phyloP scores from a whole-genome alignment of 2,329 filamentous ascomycete species.

The Colletotrichum plurivorum region DNA sequence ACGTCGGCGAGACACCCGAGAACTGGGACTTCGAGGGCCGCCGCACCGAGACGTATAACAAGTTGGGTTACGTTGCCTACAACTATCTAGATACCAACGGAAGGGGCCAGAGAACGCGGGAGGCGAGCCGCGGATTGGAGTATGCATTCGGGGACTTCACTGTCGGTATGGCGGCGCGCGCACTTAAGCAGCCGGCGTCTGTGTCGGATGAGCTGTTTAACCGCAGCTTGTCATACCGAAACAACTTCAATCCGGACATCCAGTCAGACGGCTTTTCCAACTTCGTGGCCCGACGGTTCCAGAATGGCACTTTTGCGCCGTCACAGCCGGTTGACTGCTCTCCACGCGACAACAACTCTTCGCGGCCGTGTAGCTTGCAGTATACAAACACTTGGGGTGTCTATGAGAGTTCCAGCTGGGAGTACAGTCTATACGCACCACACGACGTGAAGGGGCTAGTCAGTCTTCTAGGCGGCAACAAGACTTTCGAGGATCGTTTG shows the following conservation, averaged over 20 bases:
- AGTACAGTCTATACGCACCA: conserved; percentile 10
- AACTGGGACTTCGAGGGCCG: conserved; percentile 24
- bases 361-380: conserved; percentile 9
- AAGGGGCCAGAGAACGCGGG: conserved; percentile 8
- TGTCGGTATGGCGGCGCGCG: conserved; percentile 14
- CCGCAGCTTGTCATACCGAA: conserved; percentile 15
- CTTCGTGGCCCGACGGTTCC: conserved; percentile 16
- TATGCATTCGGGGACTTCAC: conserved; percentile 24
- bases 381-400: conserved; percentile 14
- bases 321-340: conserved; percentile 18
- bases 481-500: conserved; percentile 2
- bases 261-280: conserved; percentile 21
- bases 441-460: conserved; percentile 4
- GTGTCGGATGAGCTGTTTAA: conserved; percentile 1
- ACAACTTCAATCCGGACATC: conserved; percentile 15
- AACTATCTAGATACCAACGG: conserved; percentile 1
- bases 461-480: not conserved
- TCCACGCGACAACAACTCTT: not conserved
- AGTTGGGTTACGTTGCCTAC: conserved; percentile 16
- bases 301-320: conserved; percentile 1
- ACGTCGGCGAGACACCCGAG: not conserved
- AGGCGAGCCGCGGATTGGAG: conserved; percentile 18
- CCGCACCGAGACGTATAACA: conserved; percentile 19
- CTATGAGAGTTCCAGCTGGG: conserved; percentile 26
- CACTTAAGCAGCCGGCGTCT: not conserved